A percentile compares a stretch with the other conserved stretches of the same genome.
Evolutionary conservation across 768 basidiomycete species (phyloP).

Genomic region (Cystobasidium tubakii): DNA sequence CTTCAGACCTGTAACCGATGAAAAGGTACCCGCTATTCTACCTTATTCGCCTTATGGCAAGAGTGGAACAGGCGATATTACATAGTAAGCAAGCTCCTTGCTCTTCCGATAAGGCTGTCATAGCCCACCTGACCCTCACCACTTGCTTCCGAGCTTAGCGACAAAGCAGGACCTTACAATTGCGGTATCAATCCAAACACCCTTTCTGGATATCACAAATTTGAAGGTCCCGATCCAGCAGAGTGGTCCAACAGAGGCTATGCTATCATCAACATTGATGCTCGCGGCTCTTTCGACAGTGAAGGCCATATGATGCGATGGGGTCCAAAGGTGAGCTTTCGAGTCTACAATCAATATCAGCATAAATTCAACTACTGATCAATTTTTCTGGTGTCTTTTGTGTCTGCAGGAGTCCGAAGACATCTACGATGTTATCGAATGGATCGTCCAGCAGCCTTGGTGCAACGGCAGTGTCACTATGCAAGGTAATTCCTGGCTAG

Average conservation of each 20-base stretch:
- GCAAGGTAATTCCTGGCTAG: slow-evolving; percentile 39
- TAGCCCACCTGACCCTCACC: no score
- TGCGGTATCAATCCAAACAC: slow-evolving; percentile 29
- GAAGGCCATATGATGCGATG: slow-evolving; percentile 38
- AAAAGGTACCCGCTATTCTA: slow-evolving; percentile 3
- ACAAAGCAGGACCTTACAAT: slow-evolving; percentile 29
- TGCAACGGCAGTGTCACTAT: slow-evolving; percentile 43
- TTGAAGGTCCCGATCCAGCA: slow-evolving; percentile 39
- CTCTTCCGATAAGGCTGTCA: neutral
- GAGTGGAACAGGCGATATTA: slow-evolving; percentile 23
- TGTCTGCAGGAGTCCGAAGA: slow-evolving; percentile 30
- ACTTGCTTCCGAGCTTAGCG: neutral
- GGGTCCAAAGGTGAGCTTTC: slow-evolving; percentile 28
- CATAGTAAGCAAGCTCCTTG: slow-evolving; percentile 17
- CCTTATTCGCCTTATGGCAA: slow-evolving; percentile 39
- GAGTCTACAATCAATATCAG: neutral
- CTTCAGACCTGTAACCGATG: slow-evolving; percentile 35
- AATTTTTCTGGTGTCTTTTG: no score
- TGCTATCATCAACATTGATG: slow-evolving; percentile 34
- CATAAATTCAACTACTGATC: neutral
- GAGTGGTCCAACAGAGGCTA: slow-evolving; percentile 36
- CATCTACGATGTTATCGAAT: slow-evolving; percentile 39
- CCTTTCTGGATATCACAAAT: slow-evolving; percentile 38
- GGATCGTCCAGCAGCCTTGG: slow-evolving; percentile 37
- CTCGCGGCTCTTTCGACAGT: slow-evolving; percentile 33